Percentiles rank a stretch among this genome's conserved stretches.
Evolutionary conservation across 2,329 filamentous ascomycete species (phyloP).

Genomic region (Pseudohalonectria lignicola): DNA sequence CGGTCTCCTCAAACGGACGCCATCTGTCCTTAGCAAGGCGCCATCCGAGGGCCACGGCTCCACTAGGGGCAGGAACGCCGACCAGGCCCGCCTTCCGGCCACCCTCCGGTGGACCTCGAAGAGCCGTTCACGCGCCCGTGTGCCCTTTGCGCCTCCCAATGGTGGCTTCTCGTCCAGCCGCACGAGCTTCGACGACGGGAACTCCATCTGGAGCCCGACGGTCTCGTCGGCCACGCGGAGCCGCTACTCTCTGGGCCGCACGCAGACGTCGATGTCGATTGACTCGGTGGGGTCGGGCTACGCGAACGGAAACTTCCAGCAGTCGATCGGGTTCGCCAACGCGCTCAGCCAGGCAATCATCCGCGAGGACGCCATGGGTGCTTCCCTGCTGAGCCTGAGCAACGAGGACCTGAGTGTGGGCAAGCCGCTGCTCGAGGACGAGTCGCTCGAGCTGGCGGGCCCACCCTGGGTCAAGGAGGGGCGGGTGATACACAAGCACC

Average conservation of each 20-base stretch:
- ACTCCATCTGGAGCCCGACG: constrained; percentile 80
- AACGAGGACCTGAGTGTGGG: constrained; percentile 22
- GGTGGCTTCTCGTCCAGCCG: constrained; percentile 82
- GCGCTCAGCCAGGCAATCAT: constrained; percentile 95
- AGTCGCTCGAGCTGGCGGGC: constrained; percentile 80
- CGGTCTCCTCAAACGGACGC: constrained; percentile 69
- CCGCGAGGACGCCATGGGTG: constrained; percentile 57
- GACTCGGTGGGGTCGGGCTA: constrained; percentile 70
- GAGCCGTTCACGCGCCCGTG: constrained; percentile 66
- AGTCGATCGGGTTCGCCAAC: constrained; percentile 95
- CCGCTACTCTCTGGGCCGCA: constrained; percentile 83
- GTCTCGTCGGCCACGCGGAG: constrained; percentile 90
- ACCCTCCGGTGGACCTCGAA: constrained; percentile 74
- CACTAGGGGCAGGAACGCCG: constrained; percentile 57
- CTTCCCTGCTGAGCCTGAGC: constrained; percentile 32
- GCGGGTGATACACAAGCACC: constrained; percentile 91
- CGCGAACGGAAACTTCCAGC: constrained; percentile 68
- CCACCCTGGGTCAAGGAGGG: constrained; percentile 99
- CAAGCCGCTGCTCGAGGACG: constrained; percentile 73
- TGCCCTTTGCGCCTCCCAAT: constrained; percentile 26
- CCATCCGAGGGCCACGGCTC: constrained; percentile 72
- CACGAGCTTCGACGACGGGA: constrained; percentile 86
- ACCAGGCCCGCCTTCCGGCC: constrained; percentile 32
- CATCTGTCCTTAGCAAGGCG: constrained; percentile 85
- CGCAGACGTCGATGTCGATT: constrained; percentile 82